phyloP scores from a whole-genome alignment of 164 flowering plant species.

The Magnolia kwangsiensis region DNA sequence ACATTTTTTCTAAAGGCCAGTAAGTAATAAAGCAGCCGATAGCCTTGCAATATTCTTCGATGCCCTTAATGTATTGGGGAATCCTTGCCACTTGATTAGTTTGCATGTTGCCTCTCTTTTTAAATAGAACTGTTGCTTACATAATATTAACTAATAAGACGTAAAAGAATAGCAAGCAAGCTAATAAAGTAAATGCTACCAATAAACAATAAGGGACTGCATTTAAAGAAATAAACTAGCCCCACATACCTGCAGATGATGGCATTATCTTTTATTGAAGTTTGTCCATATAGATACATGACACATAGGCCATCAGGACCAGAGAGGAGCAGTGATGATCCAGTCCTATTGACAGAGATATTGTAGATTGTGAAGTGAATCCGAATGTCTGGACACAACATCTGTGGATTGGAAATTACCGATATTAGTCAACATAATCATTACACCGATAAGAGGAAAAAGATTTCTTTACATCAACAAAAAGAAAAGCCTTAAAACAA shows the following conservation, averaged over 20 bases:
- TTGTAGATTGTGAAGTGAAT: slow-evolving; percentile 46
- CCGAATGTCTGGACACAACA: slow-evolving; percentile 51
- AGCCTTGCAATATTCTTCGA: neutral
- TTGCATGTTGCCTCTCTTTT: neutral
- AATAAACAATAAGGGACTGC: neutral
- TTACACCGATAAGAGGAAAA: neutral
- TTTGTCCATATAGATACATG: slow-evolving; percentile 65
- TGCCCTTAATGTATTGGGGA: neutral
- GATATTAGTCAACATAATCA: slow-evolving; percentile 1
- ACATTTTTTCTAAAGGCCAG: too few species aligned
- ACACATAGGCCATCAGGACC: slow-evolving; percentile 56
- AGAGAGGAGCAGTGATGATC: slow-evolving; percentile 59
- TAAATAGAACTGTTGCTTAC: neutral
- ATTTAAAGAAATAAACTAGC: neutral
- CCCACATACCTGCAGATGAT: slow-evolving; percentile 61
- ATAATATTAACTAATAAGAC: neutral
- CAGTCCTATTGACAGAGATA: slow-evolving; percentile 64
- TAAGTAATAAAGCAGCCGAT: neutral
- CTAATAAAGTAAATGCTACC: neutral
- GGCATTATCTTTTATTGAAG: slow-evolving; percentile 42
- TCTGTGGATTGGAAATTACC: slow-evolving; percentile 35
- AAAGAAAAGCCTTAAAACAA: too few species aligned
- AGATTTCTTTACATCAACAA: too few species aligned
- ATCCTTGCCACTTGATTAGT: neutral
- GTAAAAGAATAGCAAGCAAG: neutral